phyloP scores from a whole-genome alignment of 306 rosid genomes.

The Hippophae tibetana region DNA sequence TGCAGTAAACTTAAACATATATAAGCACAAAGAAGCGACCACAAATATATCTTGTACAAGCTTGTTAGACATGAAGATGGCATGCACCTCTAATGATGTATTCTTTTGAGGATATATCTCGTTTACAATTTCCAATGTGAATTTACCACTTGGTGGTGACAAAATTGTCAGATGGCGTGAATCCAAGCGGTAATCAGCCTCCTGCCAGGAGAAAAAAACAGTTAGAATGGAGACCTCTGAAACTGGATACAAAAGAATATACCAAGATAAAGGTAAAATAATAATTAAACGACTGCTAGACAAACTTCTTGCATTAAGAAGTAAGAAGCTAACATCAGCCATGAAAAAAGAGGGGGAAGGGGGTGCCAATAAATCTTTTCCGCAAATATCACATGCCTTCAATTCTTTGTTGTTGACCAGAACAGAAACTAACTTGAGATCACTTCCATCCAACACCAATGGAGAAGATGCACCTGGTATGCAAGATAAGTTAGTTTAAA shows the following conservation, averaged over 20 bases:
- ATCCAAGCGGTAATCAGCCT: slow-evolving; percentile 56
- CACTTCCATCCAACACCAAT: slow-evolving; percentile 69
- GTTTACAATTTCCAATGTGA: slow-evolving; percentile 64
- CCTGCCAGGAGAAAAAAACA: slow-evolving; percentile 29
- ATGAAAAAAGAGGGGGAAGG: too few species aligned
- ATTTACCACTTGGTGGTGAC: slow-evolving; percentile 64
- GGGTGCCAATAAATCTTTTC: too few species aligned
- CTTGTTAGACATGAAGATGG: too few species aligned
- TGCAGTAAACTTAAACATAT: too few species aligned
- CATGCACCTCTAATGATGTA: slow-evolving; percentile 63
- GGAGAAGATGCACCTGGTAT: slow-evolving; percentile 58
- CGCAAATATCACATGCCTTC: slow-evolving; percentile 37
- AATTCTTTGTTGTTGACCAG: slow-evolving; percentile 53
- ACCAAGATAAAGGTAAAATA: too few species aligned
- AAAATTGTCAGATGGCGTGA: slow-evolving; percentile 57
- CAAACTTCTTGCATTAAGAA: too few species aligned
- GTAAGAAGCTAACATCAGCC: too few species aligned
- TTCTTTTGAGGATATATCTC: slow-evolving; percentile 76
- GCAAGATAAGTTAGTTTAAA: slow-evolving; percentile 12
- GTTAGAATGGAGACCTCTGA: slow-evolving; percentile 2
- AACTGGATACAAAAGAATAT: too few species aligned
- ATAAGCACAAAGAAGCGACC: too few species aligned
- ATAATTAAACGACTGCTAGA: too few species aligned
- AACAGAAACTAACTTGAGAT: slow-evolving; percentile 60
- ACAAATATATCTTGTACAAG: too few species aligned